Evolutionary conservation across 2,329 filamentous ascomycete species (phyloP), one percentile per base, ranked within the genome.

Genomic region (Pseudogymnoascus sp.): DNA sequence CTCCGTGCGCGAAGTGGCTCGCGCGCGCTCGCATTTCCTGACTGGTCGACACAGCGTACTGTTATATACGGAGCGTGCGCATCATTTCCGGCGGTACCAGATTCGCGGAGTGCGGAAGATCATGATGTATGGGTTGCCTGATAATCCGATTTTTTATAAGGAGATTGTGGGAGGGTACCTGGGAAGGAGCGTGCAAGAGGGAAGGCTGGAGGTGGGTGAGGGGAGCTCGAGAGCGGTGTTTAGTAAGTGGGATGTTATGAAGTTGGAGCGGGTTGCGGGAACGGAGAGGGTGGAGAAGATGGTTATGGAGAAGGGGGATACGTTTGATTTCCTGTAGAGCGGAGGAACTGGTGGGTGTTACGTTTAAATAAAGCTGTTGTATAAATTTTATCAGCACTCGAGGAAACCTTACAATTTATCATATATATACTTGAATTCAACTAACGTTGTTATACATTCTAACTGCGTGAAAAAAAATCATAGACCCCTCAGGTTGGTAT

Each of bases 11-110:
- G 91, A 96, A 65, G 87, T 91, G 30, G 87, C 90, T 41, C 85
- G 93, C 38, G 91, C 93, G 7, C 82, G 93, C 22, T 92, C 89
- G 11, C 90, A 97, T 71, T 97, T 99, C 74, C 77, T 91, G 65
- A 88, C 79, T 38, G 94, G 92, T 4, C 81, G 91, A 14, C 89
- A 97, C 71, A 85, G 85, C 18, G 81, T 97, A 16, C 75, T 99
- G 38, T 78, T 99, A 14, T 99, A 97, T 75, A 95, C 92, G 1
- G 93, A 96, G 73, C 86, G 94, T 62, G 90, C 92, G n/a, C 94
- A 99, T 74, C 94, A 99, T 74, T 97, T 97, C 79, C 85, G 91
- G 58, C 82, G 94, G n/a, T 91, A 94, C 70, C 82, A 84, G 66
- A 80, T 99, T 60, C 82, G 85, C 35, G 94, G 94, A 20, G 91